These are phyloP conservation scores for Pythium utonaiense DNA, from an alignment of 352 stramenopile genomes.

Conservation along the genomic window DNA sequence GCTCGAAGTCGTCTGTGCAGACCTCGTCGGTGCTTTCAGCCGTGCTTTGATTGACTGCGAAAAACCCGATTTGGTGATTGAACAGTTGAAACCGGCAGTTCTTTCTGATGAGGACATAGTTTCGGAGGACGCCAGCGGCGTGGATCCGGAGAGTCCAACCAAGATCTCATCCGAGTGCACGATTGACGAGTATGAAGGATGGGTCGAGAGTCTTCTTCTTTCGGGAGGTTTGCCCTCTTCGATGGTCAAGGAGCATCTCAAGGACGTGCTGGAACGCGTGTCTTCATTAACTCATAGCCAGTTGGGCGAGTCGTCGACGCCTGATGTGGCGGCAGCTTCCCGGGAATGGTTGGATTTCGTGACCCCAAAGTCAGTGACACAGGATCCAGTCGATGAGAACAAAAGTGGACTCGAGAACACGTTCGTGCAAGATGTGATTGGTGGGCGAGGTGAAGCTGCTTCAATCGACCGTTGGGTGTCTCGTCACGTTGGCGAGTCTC, in stretches of 20 bases:
- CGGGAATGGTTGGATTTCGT: constrained; percentile 60
- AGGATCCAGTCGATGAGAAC: constrained; percentile 2
- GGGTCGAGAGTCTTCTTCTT: constrained; percentile 69
- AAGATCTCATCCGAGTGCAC: constrained; percentile 57
- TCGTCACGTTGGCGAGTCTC: constrained; percentile 79
- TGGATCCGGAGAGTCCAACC: constrained; percentile 30
- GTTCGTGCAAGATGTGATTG: constrained; percentile 73
- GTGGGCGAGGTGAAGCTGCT: constrained; percentile 49
- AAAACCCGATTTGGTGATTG: constrained; percentile 60
- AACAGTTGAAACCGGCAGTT: constrained; percentile 23
- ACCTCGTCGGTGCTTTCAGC: constrained; percentile 74
- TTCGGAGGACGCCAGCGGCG: constrained; percentile 20
- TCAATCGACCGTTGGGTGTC: constrained; percentile 76
- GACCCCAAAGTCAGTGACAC: constrained; percentile 41
- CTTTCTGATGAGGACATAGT: constrained; percentile 36
- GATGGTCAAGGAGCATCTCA: constrained; percentile 62
- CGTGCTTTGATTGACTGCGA: constrained; percentile 57
- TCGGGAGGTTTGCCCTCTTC: constrained; percentile 64
- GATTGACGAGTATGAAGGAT: constrained; percentile 81
- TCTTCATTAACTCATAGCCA: constrained; percentile 35
- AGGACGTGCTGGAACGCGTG: constrained; percentile 42
- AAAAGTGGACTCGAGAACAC: constrained; percentile 23
- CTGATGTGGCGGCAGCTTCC: constrained; percentile 36
- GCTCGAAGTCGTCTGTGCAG: constrained; percentile 73
- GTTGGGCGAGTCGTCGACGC: neutral